Base-by-base conservation (phyloP, 2,329 filamentous ascomycete genomes). In the Pseudocercospora ulei region DNA sequence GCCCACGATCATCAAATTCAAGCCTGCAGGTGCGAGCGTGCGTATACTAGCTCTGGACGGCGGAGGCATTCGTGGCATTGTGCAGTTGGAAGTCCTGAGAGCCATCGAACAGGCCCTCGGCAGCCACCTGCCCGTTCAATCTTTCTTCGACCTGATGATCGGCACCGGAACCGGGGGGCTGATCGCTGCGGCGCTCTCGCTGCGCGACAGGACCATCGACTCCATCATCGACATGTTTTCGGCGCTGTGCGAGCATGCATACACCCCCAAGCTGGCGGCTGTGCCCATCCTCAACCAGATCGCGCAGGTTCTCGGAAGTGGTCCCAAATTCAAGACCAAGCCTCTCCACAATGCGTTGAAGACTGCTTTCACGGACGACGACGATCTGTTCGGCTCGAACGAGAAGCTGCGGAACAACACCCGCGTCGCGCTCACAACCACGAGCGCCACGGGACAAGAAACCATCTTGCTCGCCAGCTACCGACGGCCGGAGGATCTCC, bases 141-240 rank as follows among this genome's bases (percentile, higher is more conserved):
- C 52, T 3, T 70, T 71, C 50, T 69, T 71, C 41, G 68, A 71
- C 40, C 57, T 71, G 2, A 65, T 71, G 12, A 62, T 69, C 4
- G 66, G 65, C 3, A 66, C 63, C n/a, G 55, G 56, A 2, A 65
- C 64, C 12, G 68, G 68, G 7, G 68, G 65, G 3, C 53, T 69
- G 7, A 57, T 69, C 16, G 64, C 65, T 2, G 56, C 67, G 8
- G 65, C 61, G 1, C 55, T 70, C 5, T 62, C 55, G 1, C 50
- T 58, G 14, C 59, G 62, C 29, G 53, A 60, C 13, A 62, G 62
- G 49, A 53, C 55, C 0, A 56, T 69, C 0, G 47, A 60, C 17
- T 54, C 62, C 25, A 67, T 62, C 50, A 62, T 60, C 4, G 49
- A 55, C 12, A 54, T 56, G 35, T 68, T 69, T 42, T 51, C 58